Percentiles rank a stretch among this genome's conserved stretches.
These are phyloP conservation scores for Choanephora cucurbitarum DNA, from an alignment of 371 early-diverging fungal species.

Conservation along the genomic window DNA sequence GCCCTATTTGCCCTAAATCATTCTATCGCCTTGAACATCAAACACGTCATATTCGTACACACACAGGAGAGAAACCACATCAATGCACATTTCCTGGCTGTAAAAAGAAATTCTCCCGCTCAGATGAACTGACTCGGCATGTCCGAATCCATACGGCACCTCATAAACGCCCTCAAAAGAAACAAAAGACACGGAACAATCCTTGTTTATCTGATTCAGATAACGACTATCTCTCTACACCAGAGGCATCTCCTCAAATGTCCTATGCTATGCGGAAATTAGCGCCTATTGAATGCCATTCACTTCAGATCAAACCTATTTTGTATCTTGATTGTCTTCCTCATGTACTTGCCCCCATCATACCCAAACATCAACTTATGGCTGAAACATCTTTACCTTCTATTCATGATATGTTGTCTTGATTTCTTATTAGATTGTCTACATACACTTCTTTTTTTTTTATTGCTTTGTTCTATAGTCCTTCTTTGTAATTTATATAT, in stretches of 20 bases:
- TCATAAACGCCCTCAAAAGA: too few relatives aligned
- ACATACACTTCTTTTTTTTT: too few relatives aligned
- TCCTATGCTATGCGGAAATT: slow-evolving; percentile 25
- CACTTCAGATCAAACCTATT: slow-evolving; percentile 8
- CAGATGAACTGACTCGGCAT: slow-evolving; percentile 69
- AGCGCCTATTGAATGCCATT: slow-evolving; percentile 35
- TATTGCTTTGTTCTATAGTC: slow-evolving; percentile 9
- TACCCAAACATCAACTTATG: slow-evolving; percentile 9
- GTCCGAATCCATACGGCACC: slow-evolving; percentile 62
- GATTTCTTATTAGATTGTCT: too few relatives aligned
- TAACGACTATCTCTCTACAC: slow-evolving; percentile 43
- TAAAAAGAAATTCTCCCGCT: slow-evolving; percentile 77
- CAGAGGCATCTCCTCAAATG: slow-evolving; percentile 43
- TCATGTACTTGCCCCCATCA: slow-evolving; percentile 42
- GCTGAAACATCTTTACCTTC: not conserved
- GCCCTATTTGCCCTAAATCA: slow-evolving; percentile 65
- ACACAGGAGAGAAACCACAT: slow-evolving; percentile 85
- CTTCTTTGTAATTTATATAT: too few relatives aligned
- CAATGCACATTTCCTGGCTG: slow-evolving; percentile 71
- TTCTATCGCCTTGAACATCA: slow-evolving; percentile 72
- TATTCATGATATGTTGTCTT: slow-evolving; percentile 11
- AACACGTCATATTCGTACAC: slow-evolving; percentile 79
- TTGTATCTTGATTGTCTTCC: slow-evolving; percentile 45
- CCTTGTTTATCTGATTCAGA: slow-evolving; percentile 53
- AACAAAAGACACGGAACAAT: too few relatives aligned